Base-by-base conservation (phyloP, 2,329 filamentous ascomycete genomes). In the Penicillium sp. region DNA sequence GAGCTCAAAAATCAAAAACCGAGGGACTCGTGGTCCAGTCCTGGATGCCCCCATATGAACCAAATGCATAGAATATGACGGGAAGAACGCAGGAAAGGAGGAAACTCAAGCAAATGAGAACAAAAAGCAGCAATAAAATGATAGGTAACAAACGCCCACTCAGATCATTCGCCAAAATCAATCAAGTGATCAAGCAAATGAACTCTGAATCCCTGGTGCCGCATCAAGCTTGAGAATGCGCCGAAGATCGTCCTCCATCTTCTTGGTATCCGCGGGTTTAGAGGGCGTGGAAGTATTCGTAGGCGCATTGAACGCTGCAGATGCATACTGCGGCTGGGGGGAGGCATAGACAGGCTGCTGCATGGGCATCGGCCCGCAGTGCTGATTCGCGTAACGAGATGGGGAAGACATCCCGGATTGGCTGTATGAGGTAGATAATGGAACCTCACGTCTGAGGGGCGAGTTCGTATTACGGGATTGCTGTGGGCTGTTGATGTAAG, bases 181-280 rank as follows among this genome's bases (percentile, higher is more conserved):
- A 3, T 2, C 10, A 39, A 18, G 15, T 14, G 41, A 30, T 42
- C 14, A 41, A 11, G 32, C 44, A 37, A 44, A 48, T 10, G 56
- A 60, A 39, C 62, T 65, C 30, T 61, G 61, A 14, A 62, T 51
- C 14, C 54, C 50, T 15, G 56, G 38, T 20, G 52, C 47, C 26
- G 55, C 54, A 51, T 66, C 61, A 37, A 72, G 55, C 40, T 72
- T 72, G 53, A 72, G 47, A 20, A 72, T 68, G 18, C 67, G 60
- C 18, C 68, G 64, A 36, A 72, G 51, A 53, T 72, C 67, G 52
- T 71, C 68, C 47, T 72, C 69, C 51, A 72, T 67, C 36, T 65
- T 59, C 48, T 66, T 66, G 3, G 65, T 66, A 42, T 68, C 67
- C 16, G 58, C 31, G 16, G 58, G 49, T 29, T 55, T 53, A 6